These are phyloP conservation scores for Aspergillus heteromorphus DNA, from an alignment of 495 filamentous ascomycete genomes.

Conservation along the genomic window DNA sequence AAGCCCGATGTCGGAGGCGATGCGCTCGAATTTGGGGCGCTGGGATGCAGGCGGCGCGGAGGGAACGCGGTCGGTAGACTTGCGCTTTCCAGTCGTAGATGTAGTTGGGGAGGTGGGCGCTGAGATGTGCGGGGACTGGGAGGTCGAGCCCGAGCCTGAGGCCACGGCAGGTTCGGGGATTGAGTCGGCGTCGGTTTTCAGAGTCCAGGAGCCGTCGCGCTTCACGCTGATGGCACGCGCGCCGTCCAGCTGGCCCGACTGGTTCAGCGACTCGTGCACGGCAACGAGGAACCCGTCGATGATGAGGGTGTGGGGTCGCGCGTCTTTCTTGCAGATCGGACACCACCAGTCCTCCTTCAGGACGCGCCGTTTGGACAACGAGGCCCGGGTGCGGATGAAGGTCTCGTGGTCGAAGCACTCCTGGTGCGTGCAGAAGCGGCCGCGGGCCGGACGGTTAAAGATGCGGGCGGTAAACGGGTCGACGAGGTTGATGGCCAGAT, in stretches of 20 bases:
- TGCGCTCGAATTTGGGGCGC: conserved; percentile 12
- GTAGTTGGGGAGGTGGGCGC: not conserved
- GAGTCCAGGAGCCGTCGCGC: conserved; percentile 54
- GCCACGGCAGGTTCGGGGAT: not conserved
- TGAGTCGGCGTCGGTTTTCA: conserved; percentile 28
- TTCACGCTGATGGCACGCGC: conserved; percentile 54
- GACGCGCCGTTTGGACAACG: conserved; percentile 44
- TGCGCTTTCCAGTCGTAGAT: conserved; percentile 1
- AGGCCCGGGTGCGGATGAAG: conserved; percentile 61
- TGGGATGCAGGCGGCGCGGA: not conserved
- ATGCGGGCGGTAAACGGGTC: conserved; percentile 70
- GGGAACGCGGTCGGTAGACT: not conserved
- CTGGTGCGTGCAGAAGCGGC: conserved; percentile 55
- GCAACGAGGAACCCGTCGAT: conserved; percentile 65
- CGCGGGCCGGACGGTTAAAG: conserved; percentile 66
- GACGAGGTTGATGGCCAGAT: conserved; percentile 64
- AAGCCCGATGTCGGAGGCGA: not conserved
- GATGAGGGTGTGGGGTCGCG: conserved; percentile 60
- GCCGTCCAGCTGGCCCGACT: conserved; percentile 26
- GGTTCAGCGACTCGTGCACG: conserved; percentile 47
- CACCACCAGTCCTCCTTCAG: conserved; percentile 76
- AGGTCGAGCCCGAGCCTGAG: too few species aligned
- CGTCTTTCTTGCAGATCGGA: conserved; percentile 71
- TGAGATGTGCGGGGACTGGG: not conserved
- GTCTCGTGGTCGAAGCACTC: conserved; percentile 88